phyloP scores from a whole-genome alignment of 768 basidiomycete species.

The Myochromella boudieri region DNA sequence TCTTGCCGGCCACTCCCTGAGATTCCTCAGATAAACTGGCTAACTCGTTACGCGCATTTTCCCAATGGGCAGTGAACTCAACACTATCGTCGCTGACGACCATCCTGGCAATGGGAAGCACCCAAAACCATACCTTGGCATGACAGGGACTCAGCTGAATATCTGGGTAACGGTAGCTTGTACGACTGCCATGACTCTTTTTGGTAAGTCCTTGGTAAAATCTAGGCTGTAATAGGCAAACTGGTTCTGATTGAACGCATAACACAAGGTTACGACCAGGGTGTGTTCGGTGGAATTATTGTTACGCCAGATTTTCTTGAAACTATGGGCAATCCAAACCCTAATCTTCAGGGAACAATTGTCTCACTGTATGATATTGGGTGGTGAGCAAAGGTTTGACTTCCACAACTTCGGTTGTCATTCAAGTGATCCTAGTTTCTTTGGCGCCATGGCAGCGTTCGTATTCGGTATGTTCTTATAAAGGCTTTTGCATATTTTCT shows the following conservation, averaged over 20 bases:
- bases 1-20: conserved; percentile 1
- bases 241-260: too few relatives aligned
- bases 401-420: background rate
- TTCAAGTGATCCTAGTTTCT: conserved; percentile 29
- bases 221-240: too few relatives aligned
- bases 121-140: conserved; percentile 36
- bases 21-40: conserved; percentile 4
- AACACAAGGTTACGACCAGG: conserved; percentile 56
- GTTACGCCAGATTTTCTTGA: conserved; percentile 45
- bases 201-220: conserved; percentile 30
- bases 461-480: conserved; percentile 34
- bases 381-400: conserved; percentile 29
- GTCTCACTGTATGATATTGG: conserved; percentile 54
- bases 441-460: conserved; percentile 46
- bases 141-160: conserved; percentile 44
- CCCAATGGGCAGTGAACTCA: conserved; percentile 18
- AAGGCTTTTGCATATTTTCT: background rate
- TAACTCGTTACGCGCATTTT: background rate
- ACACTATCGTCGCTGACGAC: background rate
- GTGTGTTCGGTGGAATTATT: conserved; percentile 54
- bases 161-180: conserved; percentile 50
- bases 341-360: conserved; percentile 46
- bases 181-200: conserved; percentile 51
- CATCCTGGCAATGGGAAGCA: conserved; percentile 8
- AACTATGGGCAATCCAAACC: conserved; percentile 46